Percentiles rank a stretch among this genome's conserved stretches.
Conservation (phyloP, 495 filamentous ascomycete species). For the Neurospora sp. region DNA sequence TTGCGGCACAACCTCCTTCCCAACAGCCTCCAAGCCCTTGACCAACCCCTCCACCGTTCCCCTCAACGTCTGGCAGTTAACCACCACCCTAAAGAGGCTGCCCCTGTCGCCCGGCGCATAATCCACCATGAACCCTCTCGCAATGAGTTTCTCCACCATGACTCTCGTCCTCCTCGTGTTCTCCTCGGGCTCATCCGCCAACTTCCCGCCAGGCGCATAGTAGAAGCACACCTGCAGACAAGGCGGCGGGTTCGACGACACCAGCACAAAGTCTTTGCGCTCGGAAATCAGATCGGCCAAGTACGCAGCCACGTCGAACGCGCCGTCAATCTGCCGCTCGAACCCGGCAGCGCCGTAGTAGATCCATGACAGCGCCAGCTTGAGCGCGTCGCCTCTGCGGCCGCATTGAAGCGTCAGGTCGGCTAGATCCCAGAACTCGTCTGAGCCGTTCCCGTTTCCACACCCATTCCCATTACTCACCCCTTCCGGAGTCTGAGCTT, state of each 20-base stretch:
- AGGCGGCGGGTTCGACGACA: constrained; percentile 67
- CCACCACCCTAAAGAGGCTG: constrained; percentile 80
- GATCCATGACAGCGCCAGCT: constrained; percentile 76
- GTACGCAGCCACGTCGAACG: constrained; percentile 56
- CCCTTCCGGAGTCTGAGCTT: background rate
- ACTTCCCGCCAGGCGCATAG: constrained; percentile 49
- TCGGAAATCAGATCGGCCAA: constrained; percentile 47
- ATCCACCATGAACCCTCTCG: constrained; percentile 85
- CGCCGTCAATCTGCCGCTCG: constrained; percentile 52
- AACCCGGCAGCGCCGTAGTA: constrained; percentile 65
- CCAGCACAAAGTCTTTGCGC: constrained; percentile 52
- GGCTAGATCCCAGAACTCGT: constrained; percentile 72
- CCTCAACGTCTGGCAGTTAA: constrained; percentile 62
- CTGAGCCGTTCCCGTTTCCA: background rate
- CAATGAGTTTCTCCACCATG: constrained; percentile 55
- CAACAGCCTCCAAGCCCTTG: constrained; percentile 58
- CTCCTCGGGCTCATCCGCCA: constrained; percentile 42
- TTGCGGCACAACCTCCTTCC: constrained; percentile 30
- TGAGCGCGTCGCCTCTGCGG: constrained; percentile 72
- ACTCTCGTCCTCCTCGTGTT: constrained; percentile 61
- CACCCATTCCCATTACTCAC: background rate
- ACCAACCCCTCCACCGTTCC: constrained; percentile 72
- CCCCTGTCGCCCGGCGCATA: constrained; percentile 74
- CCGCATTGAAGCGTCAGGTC: constrained; percentile 91
- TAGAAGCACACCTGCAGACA: constrained; percentile 96